Conservation (phyloP, 139 green algal genomes). For the Picochlorum sp. region DNA sequence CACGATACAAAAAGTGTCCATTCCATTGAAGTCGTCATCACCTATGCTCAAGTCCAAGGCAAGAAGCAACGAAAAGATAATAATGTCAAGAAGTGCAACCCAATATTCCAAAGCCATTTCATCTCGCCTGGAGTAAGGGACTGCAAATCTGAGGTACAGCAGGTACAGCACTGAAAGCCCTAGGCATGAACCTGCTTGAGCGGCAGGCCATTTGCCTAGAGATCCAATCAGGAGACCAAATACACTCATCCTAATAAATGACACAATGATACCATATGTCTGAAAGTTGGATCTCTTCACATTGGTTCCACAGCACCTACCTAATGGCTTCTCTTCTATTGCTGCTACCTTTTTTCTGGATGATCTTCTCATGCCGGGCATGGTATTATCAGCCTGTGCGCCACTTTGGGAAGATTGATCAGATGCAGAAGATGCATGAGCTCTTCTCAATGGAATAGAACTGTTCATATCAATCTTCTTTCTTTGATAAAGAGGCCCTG, state of each 20-base stretch:
- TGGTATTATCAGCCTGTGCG: no score
- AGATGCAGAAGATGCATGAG: not conserved
- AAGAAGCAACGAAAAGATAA: conserved; percentile 1
- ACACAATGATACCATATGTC: conserved; percentile 2
- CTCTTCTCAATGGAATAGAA: not conserved
- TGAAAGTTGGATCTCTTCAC: not conserved
- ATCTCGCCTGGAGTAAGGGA: conserved; percentile 7
- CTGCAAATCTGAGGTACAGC: not conserved
- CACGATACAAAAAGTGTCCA: not conserved
- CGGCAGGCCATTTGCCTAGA: not conserved
- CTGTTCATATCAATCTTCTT: not conserved
- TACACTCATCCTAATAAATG: conserved; percentile 1
- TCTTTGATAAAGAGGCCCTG: not conserved
- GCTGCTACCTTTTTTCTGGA: not conserved
- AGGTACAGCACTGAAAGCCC: not conserved
- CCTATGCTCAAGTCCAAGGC: not conserved
- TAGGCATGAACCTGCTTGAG: not conserved
- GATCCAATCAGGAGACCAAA: conserved; percentile 3
- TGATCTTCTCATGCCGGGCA: not conserved
- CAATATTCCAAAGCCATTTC: conserved; percentile 12
- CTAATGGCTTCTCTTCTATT: conserved; percentile 1
- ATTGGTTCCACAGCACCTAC: not conserved
- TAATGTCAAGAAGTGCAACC: conserved; percentile 1
- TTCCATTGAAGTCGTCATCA: not conserved
- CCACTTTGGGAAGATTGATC: conserved; percentile 1